Evolutionary conservation across 257 asterid genomes (phyloP).

Genomic region (Euphrasia confusa): DNA sequence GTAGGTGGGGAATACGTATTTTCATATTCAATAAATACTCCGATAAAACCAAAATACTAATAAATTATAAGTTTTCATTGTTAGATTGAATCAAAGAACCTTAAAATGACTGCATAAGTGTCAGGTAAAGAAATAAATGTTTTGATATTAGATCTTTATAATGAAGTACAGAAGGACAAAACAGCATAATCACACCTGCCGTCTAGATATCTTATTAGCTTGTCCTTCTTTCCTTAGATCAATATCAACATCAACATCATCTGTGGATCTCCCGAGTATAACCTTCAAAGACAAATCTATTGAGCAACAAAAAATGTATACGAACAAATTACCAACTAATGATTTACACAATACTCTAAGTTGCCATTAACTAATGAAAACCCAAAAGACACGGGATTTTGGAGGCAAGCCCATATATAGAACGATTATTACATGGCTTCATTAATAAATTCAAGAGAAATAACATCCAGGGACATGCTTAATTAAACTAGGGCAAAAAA

Average conservation of each 20-base stretch:
- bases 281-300: conserved; percentile 43
- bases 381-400: too few species aligned
- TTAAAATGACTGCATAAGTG: neutral
- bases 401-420: neutral
- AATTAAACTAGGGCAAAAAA: too few species aligned
- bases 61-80: neutral
- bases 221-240: conserved; percentile 90
- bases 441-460: too few species aligned
- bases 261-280: conserved; percentile 92
- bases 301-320: neutral
- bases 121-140: neutral
- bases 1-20: too few species aligned
- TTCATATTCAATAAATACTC: too few species aligned
- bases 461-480: too few species aligned
- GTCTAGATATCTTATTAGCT: conserved; percentile 92
- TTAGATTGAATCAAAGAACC: neutral
- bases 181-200: conserved; percentile 55
- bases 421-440: too few species aligned
- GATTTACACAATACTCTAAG: too few species aligned
- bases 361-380: too few species aligned
- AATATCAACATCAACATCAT: conserved; percentile 79
- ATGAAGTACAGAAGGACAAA: conserved; percentile 3
- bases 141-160: neutral
- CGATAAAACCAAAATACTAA: neutral
- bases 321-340: too few species aligned